Conservation (phyloP, 495 filamentous ascomycete genomes). For the Barbatosphaeria neglecta region DNA sequence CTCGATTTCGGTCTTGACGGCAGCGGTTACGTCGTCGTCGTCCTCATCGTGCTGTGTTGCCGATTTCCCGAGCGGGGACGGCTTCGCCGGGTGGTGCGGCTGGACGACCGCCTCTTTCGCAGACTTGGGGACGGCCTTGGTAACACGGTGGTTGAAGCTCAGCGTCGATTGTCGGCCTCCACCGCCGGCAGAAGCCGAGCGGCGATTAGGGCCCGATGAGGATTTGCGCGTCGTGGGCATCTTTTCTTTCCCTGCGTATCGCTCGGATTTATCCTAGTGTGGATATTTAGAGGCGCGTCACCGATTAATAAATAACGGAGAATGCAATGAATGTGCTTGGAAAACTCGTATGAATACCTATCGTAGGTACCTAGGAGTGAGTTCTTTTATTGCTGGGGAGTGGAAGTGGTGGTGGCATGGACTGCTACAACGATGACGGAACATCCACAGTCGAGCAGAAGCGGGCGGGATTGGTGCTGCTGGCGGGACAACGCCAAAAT, state of each 20-base stretch:
- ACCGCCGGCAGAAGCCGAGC: constrained; percentile 26
- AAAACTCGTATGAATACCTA: no score
- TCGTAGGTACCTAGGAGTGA: no score
- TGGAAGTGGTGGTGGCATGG: no score
- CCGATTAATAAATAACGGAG: no score
- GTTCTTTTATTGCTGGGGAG: no score
- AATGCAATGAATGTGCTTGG: no score
- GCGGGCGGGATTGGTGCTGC: neutral
- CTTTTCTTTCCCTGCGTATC: no score
- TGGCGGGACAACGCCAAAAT: constrained; percentile 1
- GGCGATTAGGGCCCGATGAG: constrained; percentile 21
- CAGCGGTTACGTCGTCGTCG: constrained; percentile 7
- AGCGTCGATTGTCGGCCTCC: constrained; percentile 54
- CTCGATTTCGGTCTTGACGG: constrained; percentile 1
- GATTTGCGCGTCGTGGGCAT: constrained; percentile 64
- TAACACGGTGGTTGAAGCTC: constrained; percentile 64
- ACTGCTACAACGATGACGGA: neutral
- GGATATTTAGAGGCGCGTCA: no score
- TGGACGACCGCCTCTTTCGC: constrained; percentile 22
- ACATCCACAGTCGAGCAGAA: neutral
- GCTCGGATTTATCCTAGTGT: no score
- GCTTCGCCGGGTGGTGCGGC: constrained; percentile 33
- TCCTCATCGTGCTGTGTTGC: constrained; percentile 7
- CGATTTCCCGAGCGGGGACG: constrained; percentile 14
- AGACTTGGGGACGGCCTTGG: constrained; percentile 52